phyloP scores from a whole-genome alignment of 371 early-diverging fungal species.

The Syncephalastrum contaminatum region DNA sequence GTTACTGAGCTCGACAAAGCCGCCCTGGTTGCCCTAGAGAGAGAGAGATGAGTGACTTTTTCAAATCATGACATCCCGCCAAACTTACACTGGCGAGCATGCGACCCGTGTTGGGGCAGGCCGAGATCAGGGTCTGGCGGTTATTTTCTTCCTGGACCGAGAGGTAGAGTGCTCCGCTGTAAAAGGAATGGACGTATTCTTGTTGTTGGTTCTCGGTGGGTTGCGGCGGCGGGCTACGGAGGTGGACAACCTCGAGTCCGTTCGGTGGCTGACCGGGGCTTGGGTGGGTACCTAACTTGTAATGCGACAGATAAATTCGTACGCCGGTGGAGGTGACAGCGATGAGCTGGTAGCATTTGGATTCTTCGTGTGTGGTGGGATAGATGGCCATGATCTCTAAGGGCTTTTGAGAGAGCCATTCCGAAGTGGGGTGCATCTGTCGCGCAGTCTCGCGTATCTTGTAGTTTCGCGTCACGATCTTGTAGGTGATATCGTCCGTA shows the following conservation, averaged over 20 bases:
- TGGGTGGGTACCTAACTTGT: slow-evolving; percentile 14
- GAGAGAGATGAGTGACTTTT: background rate
- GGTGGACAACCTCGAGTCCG: slow-evolving; percentile 61
- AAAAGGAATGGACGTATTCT: slow-evolving; percentile 35
- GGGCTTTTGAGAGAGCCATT: slow-evolving; percentile 25
- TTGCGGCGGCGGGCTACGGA: slow-evolving; percentile 57
- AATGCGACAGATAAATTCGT: slow-evolving; percentile 69
- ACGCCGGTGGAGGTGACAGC: slow-evolving; percentile 71
- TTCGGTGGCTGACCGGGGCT: slow-evolving; percentile 25
- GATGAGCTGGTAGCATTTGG: slow-evolving; percentile 59
- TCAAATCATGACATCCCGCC: background rate
- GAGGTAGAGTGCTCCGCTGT: slow-evolving; percentile 63
- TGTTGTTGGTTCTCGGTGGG: too few relatives aligned
- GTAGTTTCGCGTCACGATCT: slow-evolving; percentile 14
- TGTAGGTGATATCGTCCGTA: slow-evolving; percentile 19
- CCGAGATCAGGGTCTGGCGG: slow-evolving; percentile 59
- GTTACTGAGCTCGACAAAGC: slow-evolving; percentile 23
- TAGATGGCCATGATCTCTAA: slow-evolving; percentile 69
- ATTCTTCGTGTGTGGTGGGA: slow-evolving; percentile 58
- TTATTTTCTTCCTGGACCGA: slow-evolving; percentile 58
- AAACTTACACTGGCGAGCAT: slow-evolving; percentile 26
- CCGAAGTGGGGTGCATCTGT: slow-evolving; percentile 38
- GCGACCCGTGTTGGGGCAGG: slow-evolving; percentile 62
- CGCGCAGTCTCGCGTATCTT: slow-evolving; percentile 36
- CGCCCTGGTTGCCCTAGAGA: slow-evolving; percentile 9